Evolutionary conservation across 139 green algal genomes (phyloP).

Genomic region (Edaphochlamys debaryana): DNA sequence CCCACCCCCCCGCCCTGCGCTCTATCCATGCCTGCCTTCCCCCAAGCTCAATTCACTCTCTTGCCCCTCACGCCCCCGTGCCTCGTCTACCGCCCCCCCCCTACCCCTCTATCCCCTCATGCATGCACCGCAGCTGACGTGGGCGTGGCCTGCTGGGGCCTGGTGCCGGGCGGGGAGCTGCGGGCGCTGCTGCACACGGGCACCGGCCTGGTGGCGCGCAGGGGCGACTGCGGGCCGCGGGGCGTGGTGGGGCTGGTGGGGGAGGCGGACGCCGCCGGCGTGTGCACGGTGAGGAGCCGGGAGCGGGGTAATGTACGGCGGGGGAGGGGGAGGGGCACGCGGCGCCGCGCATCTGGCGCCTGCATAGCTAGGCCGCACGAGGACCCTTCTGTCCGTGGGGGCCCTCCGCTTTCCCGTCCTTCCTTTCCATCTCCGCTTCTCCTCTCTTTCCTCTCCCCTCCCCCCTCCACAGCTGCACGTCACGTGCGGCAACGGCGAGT

Average conservation of each 20-base stretch:
- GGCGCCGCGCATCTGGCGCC: no score
- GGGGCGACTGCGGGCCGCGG: background rate
- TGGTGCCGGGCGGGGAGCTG: background rate
- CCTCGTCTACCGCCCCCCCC: background rate
- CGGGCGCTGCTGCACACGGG: background rate
- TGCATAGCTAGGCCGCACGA: no score
- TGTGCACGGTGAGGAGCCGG: background rate
- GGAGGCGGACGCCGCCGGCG: background rate
- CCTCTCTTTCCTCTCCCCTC: no score
- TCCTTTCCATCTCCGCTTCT: no score
- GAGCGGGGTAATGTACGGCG: no score
- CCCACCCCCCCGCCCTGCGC: no score
- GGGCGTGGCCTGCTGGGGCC: background rate
- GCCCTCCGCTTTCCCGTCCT: no score
- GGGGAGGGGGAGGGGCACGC: no score
- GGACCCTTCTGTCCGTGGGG: no score
- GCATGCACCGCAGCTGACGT: background rate
- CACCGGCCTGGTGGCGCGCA: background rate
- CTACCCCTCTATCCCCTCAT: background rate
- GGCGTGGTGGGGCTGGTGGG: background rate
- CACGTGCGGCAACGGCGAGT: background rate
- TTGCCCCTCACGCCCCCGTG: no score
- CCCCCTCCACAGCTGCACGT: background rate
- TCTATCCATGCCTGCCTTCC: no score
- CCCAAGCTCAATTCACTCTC: no score